A percentile compares a stretch with the other conserved stretches of the same genome.
phyloP scores from a whole-genome alignment of 1,284 basidiomycete species.

The Ustilago curta region DNA sequence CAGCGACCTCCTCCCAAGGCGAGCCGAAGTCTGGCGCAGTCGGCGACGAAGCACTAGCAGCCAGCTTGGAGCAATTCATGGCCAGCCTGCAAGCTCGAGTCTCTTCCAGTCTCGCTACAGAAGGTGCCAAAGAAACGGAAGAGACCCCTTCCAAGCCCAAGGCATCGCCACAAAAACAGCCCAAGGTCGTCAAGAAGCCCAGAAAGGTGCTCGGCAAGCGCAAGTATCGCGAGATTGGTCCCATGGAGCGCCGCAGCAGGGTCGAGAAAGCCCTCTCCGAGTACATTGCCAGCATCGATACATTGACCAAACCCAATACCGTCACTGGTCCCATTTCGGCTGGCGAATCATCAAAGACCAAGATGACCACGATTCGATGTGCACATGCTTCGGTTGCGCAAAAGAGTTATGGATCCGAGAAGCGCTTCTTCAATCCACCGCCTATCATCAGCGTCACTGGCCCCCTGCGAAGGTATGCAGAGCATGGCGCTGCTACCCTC shows the following conservation, averaged over 20 bases:
- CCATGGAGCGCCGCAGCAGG: conserved; percentile 42
- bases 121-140: conserved; percentile 11
- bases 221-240: conserved; percentile 48
- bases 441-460: conserved; percentile 88
- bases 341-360: conserved; percentile 25
- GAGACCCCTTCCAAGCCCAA: conserved; percentile 16
- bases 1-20: neutral
- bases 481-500: conserved; percentile 43
- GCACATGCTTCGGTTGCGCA: conserved; percentile 88
- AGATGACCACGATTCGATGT: conserved; percentile 81
- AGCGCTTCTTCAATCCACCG: conserved; percentile 88
- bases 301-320: conserved; percentile 34
- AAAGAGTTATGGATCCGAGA: conserved; percentile 91
- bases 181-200: conserved; percentile 36
- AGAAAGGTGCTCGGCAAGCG: conserved; percentile 49
- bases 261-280: conserved; percentile 46
- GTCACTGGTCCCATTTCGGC: conserved; percentile 48
- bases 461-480: conserved; percentile 70
- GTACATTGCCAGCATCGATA: conserved; percentile 47
- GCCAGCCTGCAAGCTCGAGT: conserved; percentile 44
- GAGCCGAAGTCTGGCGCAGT: conserved; percentile 7
- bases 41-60: conserved; percentile 49
- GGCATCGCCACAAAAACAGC: conserved; percentile 23
- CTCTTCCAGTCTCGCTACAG: conserved; percentile 25
- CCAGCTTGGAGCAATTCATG: conserved; percentile 60